Evolutionary conservation across 2,329 filamentous ascomycete genomes (phyloP).

Genomic region (Sporothrix protearum): DNA sequence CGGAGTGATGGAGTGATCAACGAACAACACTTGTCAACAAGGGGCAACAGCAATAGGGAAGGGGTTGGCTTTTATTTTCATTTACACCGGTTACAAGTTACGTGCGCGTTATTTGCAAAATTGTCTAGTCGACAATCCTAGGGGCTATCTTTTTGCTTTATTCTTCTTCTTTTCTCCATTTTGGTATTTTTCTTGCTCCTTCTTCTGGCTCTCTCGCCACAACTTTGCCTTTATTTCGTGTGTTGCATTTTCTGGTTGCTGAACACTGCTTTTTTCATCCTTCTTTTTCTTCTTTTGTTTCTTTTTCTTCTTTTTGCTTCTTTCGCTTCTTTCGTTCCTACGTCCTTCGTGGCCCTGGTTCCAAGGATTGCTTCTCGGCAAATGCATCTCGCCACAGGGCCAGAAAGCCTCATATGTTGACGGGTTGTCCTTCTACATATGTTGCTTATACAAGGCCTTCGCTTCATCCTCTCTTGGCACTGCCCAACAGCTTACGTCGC

Average conservation of each 20-base stretch:
- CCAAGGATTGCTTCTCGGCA: neutral
- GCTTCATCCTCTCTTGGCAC: neutral
- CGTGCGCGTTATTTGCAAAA: slow-evolving; percentile 1
- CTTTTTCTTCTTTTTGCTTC: neutral
- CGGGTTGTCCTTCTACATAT: neutral
- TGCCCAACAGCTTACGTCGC: neutral
- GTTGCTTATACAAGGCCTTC: neutral
- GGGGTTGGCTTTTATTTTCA: neutral
- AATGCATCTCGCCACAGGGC: neutral
- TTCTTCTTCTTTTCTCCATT: neutral
- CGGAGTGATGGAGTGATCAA: neutral
- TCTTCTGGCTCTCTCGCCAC: neutral
- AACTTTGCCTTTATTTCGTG: neutral
- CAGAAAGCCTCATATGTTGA: neutral
- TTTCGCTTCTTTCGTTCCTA: neutral
- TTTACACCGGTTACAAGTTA: slow-evolving; percentile 14
- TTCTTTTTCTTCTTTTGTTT: neutral
- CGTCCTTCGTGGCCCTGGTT: neutral
- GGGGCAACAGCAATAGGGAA: neutral
- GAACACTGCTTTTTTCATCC: neutral
- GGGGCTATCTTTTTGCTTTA: neutral
- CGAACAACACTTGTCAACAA: neutral
- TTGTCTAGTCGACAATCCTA: slow-evolving; percentile 18
- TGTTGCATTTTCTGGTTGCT: slow-evolving; percentile 14
- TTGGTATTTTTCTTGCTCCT: neutral